These are phyloP conservation scores for Dictyostelium intermedium DNA, from an alignment of 78 protist species.

Conservation along the genomic window DNA sequence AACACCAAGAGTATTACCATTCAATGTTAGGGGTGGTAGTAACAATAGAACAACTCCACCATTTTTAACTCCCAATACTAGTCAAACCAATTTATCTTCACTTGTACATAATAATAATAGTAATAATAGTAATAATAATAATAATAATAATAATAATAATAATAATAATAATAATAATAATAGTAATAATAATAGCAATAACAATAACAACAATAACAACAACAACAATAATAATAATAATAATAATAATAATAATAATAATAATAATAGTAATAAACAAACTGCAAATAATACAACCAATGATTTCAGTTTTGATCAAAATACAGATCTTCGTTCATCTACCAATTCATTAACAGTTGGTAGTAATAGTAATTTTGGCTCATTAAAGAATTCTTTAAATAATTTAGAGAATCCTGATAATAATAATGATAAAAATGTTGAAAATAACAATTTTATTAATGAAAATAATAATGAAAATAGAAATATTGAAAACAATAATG, in stretches of 20 bases:
- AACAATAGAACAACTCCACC: background rate
- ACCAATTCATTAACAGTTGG: background rate
- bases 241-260: background rate
- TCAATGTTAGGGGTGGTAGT: background rate
- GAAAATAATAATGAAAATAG: background rate
- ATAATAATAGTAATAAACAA: background rate
- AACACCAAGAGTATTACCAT: background rate
- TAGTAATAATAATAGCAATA: background rate
- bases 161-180: background rate
- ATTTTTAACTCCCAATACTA: conserved; percentile 7
- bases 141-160: background rate
- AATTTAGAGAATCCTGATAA: background rate
- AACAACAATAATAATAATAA: background rate
- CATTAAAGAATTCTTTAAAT: conserved; percentile 2
- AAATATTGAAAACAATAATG: background rate
- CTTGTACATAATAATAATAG: background rate
- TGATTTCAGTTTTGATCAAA: background rate
- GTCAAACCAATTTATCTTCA: conserved; percentile 5
- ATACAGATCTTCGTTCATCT: conserved; percentile 4
- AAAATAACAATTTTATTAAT: background rate
- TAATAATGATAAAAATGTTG: background rate
- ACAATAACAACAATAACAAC: background rate
- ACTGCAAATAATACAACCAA: background rate
- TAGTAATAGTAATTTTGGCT: background rate
- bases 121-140: background rate